Base-by-base conservation (phyloP, 2,329 filamentous ascomycete species). In the Stachybotrys chlorohalonatus region DNA sequence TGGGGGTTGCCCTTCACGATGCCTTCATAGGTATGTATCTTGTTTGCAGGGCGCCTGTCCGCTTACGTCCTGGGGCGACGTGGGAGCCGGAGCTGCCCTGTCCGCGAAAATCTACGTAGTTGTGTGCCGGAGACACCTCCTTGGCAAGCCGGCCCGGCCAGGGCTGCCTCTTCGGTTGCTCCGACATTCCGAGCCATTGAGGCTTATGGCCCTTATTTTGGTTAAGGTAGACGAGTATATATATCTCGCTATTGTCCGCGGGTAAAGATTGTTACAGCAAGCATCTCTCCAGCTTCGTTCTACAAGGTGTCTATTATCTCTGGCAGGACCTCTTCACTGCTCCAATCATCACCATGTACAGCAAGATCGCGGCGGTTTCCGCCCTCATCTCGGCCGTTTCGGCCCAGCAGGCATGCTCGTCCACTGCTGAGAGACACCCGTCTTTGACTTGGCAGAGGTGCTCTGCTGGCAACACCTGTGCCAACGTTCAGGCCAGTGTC, bases 371-470 rank as follows among this genome's bases (percentile, higher is more conserved):
- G 36, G 55, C 60, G 51, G 47, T 52, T 49, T 24, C 52, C 48
- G 55, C 57, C 51, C 49, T 60, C 42, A 48, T 59, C 51, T 55
- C 57, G 31, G 36, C 51, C 16, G 55, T 49, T n/a, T 51, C 49
- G 6, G 76, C 75, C 56, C 80, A 82, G 64, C 70, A 75, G 62
- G 73, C 70, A 49, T 79, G 79, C 64, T 70, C 69, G 13, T 59
- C 68, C 58, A 70, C 67, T 51, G 56, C 71, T 13, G 79, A 81
- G 62, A 70, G 62, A n/a, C 79, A 82, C 63, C 80, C 80, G 24
- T 54, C 71, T 31, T 67, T 83, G 59, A 71, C 67, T 54, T 80
- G 77, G 74, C 68, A 75, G 57, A 72, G 71, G 60, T 83, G 80
- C 68, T 72, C 76, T 42, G 62, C 67, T n/a, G 69, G 66, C 51